phyloP scores from a whole-genome alignment of 805 yeast species.

The Wickerhamiella occidentalis region DNA sequence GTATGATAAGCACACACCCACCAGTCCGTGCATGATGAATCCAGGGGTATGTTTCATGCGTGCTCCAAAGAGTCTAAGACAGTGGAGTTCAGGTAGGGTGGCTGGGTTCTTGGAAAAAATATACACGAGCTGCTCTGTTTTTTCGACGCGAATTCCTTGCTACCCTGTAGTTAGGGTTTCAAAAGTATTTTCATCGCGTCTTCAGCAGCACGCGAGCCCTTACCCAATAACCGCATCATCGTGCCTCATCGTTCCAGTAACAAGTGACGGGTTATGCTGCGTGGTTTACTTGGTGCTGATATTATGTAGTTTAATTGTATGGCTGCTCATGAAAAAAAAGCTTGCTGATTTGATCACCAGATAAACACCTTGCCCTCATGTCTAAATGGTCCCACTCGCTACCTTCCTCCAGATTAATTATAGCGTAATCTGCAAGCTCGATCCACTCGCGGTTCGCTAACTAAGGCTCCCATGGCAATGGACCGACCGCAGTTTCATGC shows the following conservation, averaged over 20 bases:
- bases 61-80: background rate
- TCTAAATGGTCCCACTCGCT: too few species aligned
- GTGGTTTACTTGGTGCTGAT: too few species aligned
- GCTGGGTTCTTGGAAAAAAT: background rate
- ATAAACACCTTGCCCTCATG: too few species aligned
- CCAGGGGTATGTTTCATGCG: conserved; percentile 9
- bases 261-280: background rate
- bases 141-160: background rate
- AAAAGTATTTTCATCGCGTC: background rate
- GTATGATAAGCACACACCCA: background rate
- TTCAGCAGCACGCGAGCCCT: background rate
- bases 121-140: background rate
- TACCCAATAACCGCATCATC: background rate
- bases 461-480: background rate
- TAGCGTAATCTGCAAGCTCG: background rate
- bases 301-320: too few species aligned
- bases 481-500: background rate
- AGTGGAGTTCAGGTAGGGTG: background rate
- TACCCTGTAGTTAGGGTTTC: too few species aligned
- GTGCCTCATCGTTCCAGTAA: background rate
- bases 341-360: too few species aligned
- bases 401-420: background rate
- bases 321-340: too few species aligned
- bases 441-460: background rate
- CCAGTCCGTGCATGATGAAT: background rate